Base-by-base conservation (phyloP, 257 asterid species). In the Gentiana macrophylla region DNA sequence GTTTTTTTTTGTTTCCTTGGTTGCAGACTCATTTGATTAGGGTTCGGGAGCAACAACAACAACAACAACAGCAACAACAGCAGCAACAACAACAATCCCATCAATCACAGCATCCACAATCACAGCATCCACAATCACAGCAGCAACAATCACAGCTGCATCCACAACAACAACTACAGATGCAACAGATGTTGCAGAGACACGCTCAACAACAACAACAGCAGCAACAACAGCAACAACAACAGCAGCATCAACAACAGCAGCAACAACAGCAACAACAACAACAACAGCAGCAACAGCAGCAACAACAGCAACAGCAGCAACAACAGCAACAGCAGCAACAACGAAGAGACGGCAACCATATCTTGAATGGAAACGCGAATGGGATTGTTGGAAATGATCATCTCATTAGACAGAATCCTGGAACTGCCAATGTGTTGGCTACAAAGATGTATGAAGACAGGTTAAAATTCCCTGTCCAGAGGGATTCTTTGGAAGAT, bases 401-500 rank as follows among this genome's bases (percentile, higher is more conserved):
- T 64, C 74, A 91, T 41, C 86, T 79, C 43, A 72, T 71, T 78
- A 80, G 97, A 62, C 99, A 89, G 72, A 92, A 77, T 79, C 75
- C 97, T 5, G 81, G 89, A 35, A 73, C 94, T 50, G 97, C 95
- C 44, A 92, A 76, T 76, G 89, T 84, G 46, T 37, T 79, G 66
- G 90, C 95, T 8, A 76, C 95, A 37, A 89, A 88, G 74, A 85
- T 92, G 94, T 92, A 86, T 2, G 99, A 88, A 64, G 95, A 92
- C 68, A 81, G 86, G 65, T 60, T 92, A 57, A 89, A 89, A 77
- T 71, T 73, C 37, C 94, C 96, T 2, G 78, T 57, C 58, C 96
- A 78, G 75, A 86, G 95, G 78, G 94, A 81, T 63, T 82, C 95
- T 52, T 60, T 86, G 76, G 99, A 89, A 6, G 99, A 88, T 80